Evolutionary conservation across 768 basidiomycete species (phyloP).

Genomic region (Lentinula sp.): DNA sequence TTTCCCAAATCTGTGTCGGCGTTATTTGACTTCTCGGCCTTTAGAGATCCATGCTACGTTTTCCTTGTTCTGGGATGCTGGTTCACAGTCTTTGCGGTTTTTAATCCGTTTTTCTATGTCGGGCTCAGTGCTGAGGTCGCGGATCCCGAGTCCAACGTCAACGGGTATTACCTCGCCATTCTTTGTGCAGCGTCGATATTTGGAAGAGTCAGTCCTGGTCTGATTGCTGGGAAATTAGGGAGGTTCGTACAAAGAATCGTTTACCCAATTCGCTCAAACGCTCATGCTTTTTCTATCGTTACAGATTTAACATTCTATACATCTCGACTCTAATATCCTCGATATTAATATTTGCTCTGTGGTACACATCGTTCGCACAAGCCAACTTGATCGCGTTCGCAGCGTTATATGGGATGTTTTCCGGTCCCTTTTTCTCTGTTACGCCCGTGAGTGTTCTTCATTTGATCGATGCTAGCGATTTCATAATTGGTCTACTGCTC

Average conservation of each 20-base stretch:
- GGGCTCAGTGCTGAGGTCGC: constrained; percentile 14
- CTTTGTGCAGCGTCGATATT: constrained; percentile 17
- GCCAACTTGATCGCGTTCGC: constrained; percentile 17
- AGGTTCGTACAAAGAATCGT: constrained; percentile 9
- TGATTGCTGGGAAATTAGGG: constrained; percentile 17
- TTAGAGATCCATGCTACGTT: constrained; percentile 15
- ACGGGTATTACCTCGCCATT: constrained; percentile 19
- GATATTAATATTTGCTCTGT: constrained; percentile 17
- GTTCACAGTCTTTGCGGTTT: constrained; percentile 16
- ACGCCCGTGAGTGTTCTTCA: constrained; percentile 10
- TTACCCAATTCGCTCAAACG: neutral
- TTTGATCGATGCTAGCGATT: too few species aligned
- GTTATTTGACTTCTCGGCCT: constrained; percentile 17
- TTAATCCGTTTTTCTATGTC: constrained; percentile 22
- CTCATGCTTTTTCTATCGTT: neutral
- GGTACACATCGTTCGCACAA: constrained; percentile 16
- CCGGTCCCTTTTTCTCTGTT: constrained; percentile 19
- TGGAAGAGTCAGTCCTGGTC: constrained; percentile 18
- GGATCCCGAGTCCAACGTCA: constrained; percentile 12
- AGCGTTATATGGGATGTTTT: constrained; percentile 17
- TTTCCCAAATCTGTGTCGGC: constrained; percentile 10
- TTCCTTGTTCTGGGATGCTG: constrained; percentile 16
- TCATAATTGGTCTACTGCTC: neutral
- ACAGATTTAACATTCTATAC: constrained; percentile 16
- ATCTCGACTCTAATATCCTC: constrained; percentile 11